phyloP scores from a whole-genome alignment of 2,329 filamentous ascomycete species.

The Xylariaceae sp. region DNA sequence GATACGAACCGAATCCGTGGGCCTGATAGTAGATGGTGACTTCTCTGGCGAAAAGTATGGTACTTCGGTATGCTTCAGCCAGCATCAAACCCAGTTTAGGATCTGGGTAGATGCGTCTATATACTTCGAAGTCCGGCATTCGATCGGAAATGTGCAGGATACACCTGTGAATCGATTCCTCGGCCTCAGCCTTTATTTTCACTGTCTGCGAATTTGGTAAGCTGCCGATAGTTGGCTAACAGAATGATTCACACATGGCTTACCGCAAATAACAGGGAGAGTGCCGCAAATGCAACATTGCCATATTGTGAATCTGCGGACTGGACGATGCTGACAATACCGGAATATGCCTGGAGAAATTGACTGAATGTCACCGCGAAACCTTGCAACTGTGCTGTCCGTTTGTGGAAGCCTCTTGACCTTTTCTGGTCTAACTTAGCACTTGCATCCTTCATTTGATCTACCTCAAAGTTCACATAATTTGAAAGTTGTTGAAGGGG shows the following conservation, averaged over 20 bases:
- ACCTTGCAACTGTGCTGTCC: conserved; percentile 1
- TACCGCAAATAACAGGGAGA: conserved; percentile 8
- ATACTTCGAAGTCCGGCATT: conserved; percentile 5
- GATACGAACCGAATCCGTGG: conserved; percentile 1
- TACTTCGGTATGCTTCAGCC: conserved; percentile 4
- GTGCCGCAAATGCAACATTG: conserved; percentile 14
- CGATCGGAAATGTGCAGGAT: conserved; percentile 12
- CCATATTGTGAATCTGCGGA: conserved; percentile 6
- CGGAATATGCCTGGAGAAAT: conserved; percentile 7
- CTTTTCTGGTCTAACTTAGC: not conserved
- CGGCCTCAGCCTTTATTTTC: conserved; percentile 5
- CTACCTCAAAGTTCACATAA: not conserved
- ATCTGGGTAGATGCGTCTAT: conserved; percentile 8
- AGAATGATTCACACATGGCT: not conserved
- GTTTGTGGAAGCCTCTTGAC: not conserved
- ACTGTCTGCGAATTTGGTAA: not conserved
- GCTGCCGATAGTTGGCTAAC: not conserved
- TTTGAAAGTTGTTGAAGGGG: not conserved
- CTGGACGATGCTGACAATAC: conserved; percentile 4
- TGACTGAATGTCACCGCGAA: conserved; percentile 5
- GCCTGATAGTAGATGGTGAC: conserved; percentile 5
- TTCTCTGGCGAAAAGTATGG: conserved; percentile 5
- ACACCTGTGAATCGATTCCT: conserved; percentile 5
- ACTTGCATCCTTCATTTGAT: not conserved
- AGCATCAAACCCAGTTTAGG: conserved; percentile 1